Percentiles rank a stretch among this genome's conserved stretches.
Evolutionary conservation across 306 rosid species (phyloP).

Genomic region (Neltuma alba): DNA sequence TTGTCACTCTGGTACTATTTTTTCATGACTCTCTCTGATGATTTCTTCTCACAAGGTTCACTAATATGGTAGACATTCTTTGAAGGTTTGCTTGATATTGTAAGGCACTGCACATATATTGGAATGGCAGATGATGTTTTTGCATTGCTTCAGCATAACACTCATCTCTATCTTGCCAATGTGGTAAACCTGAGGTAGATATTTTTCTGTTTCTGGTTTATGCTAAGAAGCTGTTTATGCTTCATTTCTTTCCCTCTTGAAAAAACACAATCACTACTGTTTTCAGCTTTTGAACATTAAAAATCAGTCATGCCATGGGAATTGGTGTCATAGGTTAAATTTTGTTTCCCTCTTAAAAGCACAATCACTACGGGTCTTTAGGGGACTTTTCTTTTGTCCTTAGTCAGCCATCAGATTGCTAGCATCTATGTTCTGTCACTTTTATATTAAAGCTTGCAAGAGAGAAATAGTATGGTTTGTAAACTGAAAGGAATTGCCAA

Average conservation of each 20-base stretch:
- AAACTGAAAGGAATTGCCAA: no score
- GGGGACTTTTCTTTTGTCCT: no score
- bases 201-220: conserved; percentile 38
- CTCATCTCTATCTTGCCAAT: conserved; percentile 91
- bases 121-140: conserved; percentile 96
- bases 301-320: not conserved
- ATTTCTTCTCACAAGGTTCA: conserved; percentile 24
- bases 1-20: conserved; percentile 66
- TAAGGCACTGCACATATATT: conserved; percentile 78
- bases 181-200: conserved; percentile 80
- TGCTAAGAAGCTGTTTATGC: not conserved
- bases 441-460: no score
- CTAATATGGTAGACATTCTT: conserved; percentile 29
- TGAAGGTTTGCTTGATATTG: conserved; percentile 81
- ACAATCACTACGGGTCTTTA: no score
- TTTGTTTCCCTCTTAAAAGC: no score
- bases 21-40: conserved; percentile 28
- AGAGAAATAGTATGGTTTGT: no score
- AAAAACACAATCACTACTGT: not conserved
- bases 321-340: not conserved
- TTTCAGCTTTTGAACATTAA: conserved; percentile 7
- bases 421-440: no score
- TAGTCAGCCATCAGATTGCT: no score
- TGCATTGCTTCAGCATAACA: conserved; percentile 90
- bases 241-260: not conserved